A percentile compares a stretch with the other conserved stretches of the same genome.
phyloP scores from a whole-genome alignment of 2,329 filamentous ascomycete genomes.

The Diaporthe amygdali region DNA sequence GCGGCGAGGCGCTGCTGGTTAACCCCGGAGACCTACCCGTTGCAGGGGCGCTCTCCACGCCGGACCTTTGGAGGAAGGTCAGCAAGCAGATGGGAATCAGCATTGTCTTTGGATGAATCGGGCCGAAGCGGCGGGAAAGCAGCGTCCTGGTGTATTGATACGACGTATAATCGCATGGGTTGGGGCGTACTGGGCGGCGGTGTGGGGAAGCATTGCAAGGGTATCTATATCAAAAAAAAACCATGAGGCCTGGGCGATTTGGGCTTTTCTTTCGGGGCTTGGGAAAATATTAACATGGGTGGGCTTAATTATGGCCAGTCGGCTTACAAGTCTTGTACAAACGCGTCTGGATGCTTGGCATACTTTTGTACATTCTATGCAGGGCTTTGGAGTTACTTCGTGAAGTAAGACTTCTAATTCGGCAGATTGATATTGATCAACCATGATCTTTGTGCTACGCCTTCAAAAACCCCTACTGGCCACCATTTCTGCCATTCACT shows the following conservation, averaged over 20 bases:
- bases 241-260: background rate
- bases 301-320: background rate
- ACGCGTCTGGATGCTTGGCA: background rate
- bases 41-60: conserved; percentile 1
- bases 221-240: background rate
- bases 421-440: background rate
- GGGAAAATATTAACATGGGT: conserved; percentile 7
- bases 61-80: conserved; percentile 62
- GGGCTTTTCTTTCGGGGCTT: background rate
- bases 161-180: conserved; percentile 4
- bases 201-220: conserved; percentile 8
- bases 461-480: background rate
- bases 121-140: background rate
- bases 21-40: background rate
- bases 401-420: background rate
- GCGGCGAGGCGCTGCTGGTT: background rate
- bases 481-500: background rate
- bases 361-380: background rate
- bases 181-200: conserved; percentile 7
- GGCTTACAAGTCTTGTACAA: background rate
- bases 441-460: background rate
- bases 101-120: conserved; percentile 62
- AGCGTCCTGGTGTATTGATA: background rate
- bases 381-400: background rate
- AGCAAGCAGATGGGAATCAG: conserved; percentile 63